Base-by-base conservation (phyloP, 495 filamentous ascomycete species). In the Umbilicaria muhlenbergii region DNA sequence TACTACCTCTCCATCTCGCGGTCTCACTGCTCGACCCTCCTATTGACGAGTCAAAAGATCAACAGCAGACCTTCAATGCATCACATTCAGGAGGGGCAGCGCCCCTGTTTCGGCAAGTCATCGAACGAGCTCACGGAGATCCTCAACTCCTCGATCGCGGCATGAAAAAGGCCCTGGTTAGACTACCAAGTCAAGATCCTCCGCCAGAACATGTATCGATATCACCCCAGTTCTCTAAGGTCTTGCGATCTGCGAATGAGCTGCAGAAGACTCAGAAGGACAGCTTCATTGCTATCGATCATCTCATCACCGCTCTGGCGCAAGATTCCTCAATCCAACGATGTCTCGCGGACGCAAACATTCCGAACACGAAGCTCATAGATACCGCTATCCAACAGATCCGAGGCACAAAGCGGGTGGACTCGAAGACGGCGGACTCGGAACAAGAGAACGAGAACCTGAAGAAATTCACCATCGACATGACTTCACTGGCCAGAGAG, bases 391-490 rank as follows among this genome's bases (percentile, higher is more conserved):
- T 98, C 36, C 77, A 81, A 59, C 76, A 86, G 38, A 93, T 98
- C 52, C 80, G 89, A 5, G 91, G 91, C 31, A 95, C 86, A 28
- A 80, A 74, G 62, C 71, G 87, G 39, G 88, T 98, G 18, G 91
- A 98, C 61, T 91, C 84, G 19, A 88, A 89, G 65, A 95, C 84
- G 2, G 91, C 92, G 31, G 91, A 95, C 61, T 71, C 81, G 0
- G 86, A 93, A 58, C 69, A 78, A 58, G 87, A 93, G 56, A 81
- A 84, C 53, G 91, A 98, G 63, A 92, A 89, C 50, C 69, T 98
- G 33, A 85, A 87, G 63, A 98, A 94, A 52, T 98, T 91, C 65
- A 94, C 91, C 32, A 89, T 95, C 51, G 91, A 98, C 60, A 86
- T 98, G 85, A 98, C 91, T 10, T 68, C 80, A 18, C 71, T 91